A percentile compares a stretch with the other conserved stretches of the same genome.
phyloP scores from a whole-genome alignment of 768 basidiomycete genomes.

The Trametes cinnabarina region DNA sequence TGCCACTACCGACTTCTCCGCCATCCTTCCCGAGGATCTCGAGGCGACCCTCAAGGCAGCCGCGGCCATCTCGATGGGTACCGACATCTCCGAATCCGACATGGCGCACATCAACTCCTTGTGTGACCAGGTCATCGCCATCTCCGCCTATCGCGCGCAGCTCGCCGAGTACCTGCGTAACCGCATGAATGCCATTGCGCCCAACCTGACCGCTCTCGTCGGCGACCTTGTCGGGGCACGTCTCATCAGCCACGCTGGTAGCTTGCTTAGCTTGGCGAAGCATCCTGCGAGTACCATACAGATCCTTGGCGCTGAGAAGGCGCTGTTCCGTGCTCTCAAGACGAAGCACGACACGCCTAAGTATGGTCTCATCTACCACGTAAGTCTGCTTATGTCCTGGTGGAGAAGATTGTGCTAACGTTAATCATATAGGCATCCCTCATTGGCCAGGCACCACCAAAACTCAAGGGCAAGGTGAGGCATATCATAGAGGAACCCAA shows the following conservation, averaged over 20 bases:
- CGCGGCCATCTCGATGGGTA: conserved; percentile 98
- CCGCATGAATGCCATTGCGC: conserved; percentile 97
- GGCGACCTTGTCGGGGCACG: conserved; percentile 77
- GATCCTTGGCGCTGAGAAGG: conserved; percentile 76
- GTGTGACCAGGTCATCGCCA: conserved; percentile 97
- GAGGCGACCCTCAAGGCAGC: conserved; percentile 93
- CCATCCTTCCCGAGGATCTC: conserved; percentile 94
- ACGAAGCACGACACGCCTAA: conserved; percentile 96
- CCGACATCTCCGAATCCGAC: conserved; percentile 96
- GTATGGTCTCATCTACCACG: conserved; percentile 99
- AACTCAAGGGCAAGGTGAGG: conserved; percentile 92
- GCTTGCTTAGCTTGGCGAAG: conserved; percentile 66
- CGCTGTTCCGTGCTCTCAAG: conserved; percentile 72
- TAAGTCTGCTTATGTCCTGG: too few species aligned
- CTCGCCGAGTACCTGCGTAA: conserved; percentile 95
- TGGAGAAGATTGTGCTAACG: neutral
- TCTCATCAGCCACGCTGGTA: conserved; percentile 73
- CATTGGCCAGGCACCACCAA: conserved; percentile 95
- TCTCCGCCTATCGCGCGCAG: conserved; percentile 91
- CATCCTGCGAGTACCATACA: conserved; percentile 79
- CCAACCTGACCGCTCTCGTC: conserved; percentile 86
- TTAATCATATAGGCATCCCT: conserved; percentile 72
- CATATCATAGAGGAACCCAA: too few species aligned
- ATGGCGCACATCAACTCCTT: conserved; percentile 96
- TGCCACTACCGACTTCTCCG: conserved; percentile 76